Evolutionary conservation across 306 rosid species (phyloP), one percentile per base, ranked within the genome.

Genomic region (Fragaria vesca): DNA sequence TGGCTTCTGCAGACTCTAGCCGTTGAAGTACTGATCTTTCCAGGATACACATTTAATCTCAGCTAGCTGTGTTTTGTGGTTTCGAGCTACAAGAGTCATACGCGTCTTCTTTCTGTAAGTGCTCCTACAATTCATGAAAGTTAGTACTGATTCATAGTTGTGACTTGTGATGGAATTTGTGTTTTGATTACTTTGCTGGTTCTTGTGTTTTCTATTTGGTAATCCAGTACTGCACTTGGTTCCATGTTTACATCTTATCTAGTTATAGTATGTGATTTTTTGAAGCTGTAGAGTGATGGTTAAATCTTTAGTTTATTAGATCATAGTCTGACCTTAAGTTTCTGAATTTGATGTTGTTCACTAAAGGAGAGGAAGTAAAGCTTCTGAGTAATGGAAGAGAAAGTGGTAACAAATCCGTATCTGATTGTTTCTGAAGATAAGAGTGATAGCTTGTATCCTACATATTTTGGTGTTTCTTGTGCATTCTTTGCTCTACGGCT

Each of bases 401-500:
- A 85, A 68, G 83, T 75, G 82, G 24, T 80, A 67, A 75, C 79
- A 30, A 80, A 75, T 66, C 77, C 87, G 43, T 79, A 61, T 62
- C 45, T 72, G 77, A 74, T 79, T 50, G 85, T 79, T 63, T 78
- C 76, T 68, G 88, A 81, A 65, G 88, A 87, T 48, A 82, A 81
- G 83, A 79, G 62, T 69, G 88, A 89, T 71, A 83, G 81, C 75
- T 75, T 92, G 81, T 89, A 88, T 81, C 93, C 97, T 12, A 74
- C 83, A 87, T 95, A 85, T 84, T 91, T 92, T 69, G 98, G 97
- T 69, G 91, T 89, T 77, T 91, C 98, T 54, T 95, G 97, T 76
- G 98, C 97, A 45, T 88, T 95, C 48, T 88, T 89, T 57, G 98
- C 93, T 30, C 91, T 91, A 32, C 86, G 87, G 65, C 84, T 83